Evolutionary conservation across 2,329 filamentous ascomycete genomes (phyloP), one percentile per base, ranked within the genome.

Genomic region (Epichloe coenophiala): DNA sequence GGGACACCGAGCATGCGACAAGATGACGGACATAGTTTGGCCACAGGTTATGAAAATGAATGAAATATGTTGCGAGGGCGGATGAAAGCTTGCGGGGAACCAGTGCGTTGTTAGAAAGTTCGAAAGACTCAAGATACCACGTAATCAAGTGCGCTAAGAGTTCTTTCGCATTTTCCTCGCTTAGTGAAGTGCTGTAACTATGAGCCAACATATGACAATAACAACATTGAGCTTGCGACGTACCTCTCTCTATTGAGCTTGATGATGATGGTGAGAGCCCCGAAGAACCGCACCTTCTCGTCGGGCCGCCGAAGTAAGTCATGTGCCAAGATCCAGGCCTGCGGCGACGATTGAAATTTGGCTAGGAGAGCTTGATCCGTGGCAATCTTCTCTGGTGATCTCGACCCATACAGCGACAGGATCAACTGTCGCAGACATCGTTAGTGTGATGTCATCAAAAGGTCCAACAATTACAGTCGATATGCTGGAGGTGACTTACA

Each of bases 181-280:
- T 71, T 40, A 87, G 66, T 15, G 73, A 71, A 50, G 68, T 64
- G 57, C 71, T 76, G 23, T 17, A 39, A n/a, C 33, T n/a, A 31
- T 53, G 35, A 53, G 51, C 42, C 41, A 39, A 12, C 5, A 21
- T n/a, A 43, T 12, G n/a, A 49, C 13, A 53, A 31, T 12, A 60
- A 49, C 9, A 53, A 31, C 11, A 60, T 72, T 55, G 27, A 38
- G 41, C 35, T 13, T 13, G 42, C 13, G 31, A 49, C 50, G 37
- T 70, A 86, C 84, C 83, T 88, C 62, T 93, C 88, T n/a, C 83
- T 84, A 63, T 97, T 96, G 52, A 97, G 79, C 69, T 97, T 98
- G 59, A 97, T 81, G 47, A 88, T 94, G 57, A 96, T 84, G 0
- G 91, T 97, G 53, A 96, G 75, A 33, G 90, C 91, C 13, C 88